Conservation (phyloP, 306 rosid species). For the Quercus bicolor region DNA sequence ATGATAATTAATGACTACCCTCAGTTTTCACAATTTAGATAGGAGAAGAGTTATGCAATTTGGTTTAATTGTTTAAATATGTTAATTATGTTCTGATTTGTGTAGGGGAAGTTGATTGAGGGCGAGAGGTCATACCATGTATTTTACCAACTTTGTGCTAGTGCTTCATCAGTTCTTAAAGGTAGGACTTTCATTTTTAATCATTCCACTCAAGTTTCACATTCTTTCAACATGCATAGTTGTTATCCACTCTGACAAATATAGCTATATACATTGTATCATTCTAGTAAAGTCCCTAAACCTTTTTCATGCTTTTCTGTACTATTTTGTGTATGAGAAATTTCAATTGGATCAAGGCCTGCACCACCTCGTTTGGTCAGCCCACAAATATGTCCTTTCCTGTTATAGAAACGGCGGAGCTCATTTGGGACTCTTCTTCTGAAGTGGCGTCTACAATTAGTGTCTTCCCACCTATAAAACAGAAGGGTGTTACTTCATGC, state of each 20-base stretch:
- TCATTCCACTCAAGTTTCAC: not conserved
- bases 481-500: not conserved
- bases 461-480: constrained; percentile 61
- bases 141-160: constrained; percentile 95
- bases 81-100: constrained; percentile 9
- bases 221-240: not conserved
- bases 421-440: constrained; percentile 94
- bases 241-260: not conserved
- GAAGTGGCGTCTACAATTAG: constrained; percentile 81
- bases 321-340: too few relatives aligned
- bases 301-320: not conserved
- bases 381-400: constrained; percentile 69
- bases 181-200: constrained; percentile 37
- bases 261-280: not conserved
- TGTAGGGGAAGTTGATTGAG: constrained; percentile 89
- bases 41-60: constrained; percentile 14
- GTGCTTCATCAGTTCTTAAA: constrained; percentile 40
- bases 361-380: constrained; percentile 78
- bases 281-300: not conserved
- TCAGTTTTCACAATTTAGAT: constrained; percentile 6
- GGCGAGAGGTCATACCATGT: constrained; percentile 86
- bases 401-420: constrained; percentile 70
- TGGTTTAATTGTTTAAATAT: constrained; percentile 7
- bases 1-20: not conserved
- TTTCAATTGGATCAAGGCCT: constrained; percentile 59